Conservation (phyloP, 2,329 filamentous ascomycete species). For the Microascus cirrosus region DNA sequence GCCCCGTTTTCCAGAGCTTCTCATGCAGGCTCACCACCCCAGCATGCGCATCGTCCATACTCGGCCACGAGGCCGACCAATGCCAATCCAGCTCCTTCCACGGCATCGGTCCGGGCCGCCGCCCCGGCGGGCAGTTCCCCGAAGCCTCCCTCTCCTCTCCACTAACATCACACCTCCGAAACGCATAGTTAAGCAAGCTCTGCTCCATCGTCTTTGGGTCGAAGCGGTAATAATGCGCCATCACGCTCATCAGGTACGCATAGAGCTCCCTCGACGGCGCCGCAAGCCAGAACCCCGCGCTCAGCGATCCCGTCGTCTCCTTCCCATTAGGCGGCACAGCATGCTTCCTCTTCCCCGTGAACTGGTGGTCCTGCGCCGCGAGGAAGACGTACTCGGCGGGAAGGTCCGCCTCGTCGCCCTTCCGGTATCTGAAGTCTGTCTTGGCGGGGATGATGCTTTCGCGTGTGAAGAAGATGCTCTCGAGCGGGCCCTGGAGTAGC, state of each 20-base stretch:
- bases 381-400: slow-evolving; percentile 22
- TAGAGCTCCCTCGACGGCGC: slow-evolving; percentile 24
- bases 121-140: neutral
- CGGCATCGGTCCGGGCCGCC: slow-evolving; percentile 22
- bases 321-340: slow-evolving; percentile 19
- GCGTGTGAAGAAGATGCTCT: slow-evolving; percentile 23
- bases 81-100: slow-evolving; percentile 23
- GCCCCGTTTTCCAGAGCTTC: slow-evolving; percentile 20
- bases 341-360: slow-evolving; percentile 18
- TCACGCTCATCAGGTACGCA: slow-evolving; percentile 23
- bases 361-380: slow-evolving; percentile 19
- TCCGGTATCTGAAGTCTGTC: slow-evolving; percentile 8
- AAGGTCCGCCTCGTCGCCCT: slow-evolving; percentile 16
- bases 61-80: slow-evolving; percentile 28
- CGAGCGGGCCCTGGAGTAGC: slow-evolving; percentile 20
- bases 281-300: slow-evolving; percentile 27
- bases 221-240: slow-evolving; percentile 21
- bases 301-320: slow-evolving; percentile 18
- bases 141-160: neutral
- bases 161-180: slow-evolving; percentile 14
- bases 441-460: slow-evolving; percentile 11
- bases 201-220: slow-evolving; percentile 26
- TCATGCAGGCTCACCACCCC: slow-evolving; percentile 24
- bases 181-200: slow-evolving; percentile 30
- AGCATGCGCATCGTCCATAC: slow-evolving; percentile 16